These are phyloP conservation scores for Coniochaeta sp. DNA, from an alignment of 2,329 filamentous ascomycete genomes.

Conservation along the genomic window DNA sequence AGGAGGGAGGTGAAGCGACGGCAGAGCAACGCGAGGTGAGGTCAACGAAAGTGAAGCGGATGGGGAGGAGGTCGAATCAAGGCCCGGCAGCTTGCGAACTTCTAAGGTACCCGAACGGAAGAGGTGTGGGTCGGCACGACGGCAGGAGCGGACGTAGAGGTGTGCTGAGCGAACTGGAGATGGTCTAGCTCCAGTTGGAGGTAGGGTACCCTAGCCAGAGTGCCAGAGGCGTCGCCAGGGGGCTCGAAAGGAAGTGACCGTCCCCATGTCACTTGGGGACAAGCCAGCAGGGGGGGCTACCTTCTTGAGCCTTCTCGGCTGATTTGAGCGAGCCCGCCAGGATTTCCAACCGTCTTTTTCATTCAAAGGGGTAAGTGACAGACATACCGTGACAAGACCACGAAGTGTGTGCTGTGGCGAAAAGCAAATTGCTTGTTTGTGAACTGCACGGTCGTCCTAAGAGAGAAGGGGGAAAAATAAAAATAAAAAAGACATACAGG, in stretches of 20 bases:
- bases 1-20: background rate
- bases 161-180: background rate
- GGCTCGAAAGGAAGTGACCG: background rate
- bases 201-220: background rate
- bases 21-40: background rate
- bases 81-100: background rate
- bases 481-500: background rate
- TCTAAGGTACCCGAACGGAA: constrained; percentile 1
- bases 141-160: background rate
- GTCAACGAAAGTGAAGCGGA: background rate
- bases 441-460: background rate
- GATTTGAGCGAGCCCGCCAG: background rate
- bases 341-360: background rate
- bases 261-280: background rate
- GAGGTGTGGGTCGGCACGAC: background rate
- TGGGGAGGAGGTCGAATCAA: background rate
- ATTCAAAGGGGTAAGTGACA: background rate
- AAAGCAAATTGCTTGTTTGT: background rate
- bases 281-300: background rate
- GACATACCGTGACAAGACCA: background rate
- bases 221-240: background rate
- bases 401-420: background rate
- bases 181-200: background rate
- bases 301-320: background rate
- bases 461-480: background rate